Evolutionary conservation across 495 filamentous ascomycete genomes (phyloP).

Genomic region (Trichoderma orchidacearum): DNA sequence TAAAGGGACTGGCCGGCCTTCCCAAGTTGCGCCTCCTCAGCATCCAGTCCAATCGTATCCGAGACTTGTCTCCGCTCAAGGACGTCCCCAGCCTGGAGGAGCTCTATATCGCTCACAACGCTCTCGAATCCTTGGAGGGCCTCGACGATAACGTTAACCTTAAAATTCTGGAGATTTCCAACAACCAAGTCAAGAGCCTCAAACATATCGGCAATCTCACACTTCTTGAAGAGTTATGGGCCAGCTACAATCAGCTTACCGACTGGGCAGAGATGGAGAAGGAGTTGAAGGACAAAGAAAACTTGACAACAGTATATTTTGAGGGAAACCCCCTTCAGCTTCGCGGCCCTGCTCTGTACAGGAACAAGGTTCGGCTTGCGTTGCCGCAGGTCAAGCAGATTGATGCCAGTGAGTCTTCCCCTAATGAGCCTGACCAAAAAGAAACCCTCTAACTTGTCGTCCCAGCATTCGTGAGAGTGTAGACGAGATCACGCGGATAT

Average conservation of each 20-base stretch:
- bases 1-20: constrained; percentile 59
- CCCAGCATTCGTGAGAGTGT: constrained; percentile 22
- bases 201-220: constrained; percentile 53
- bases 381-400: constrained; percentile 84
- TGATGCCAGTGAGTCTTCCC: constrained; percentile 75
- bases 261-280: constrained; percentile 76
- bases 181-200: constrained; percentile 70
- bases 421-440: neutral
- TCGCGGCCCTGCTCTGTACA: constrained; percentile 60
- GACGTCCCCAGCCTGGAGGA: constrained; percentile 74
- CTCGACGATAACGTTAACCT: constrained; percentile 58
- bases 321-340: constrained; percentile 88
- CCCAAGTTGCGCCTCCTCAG: constrained; percentile 76
- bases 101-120: constrained; percentile 96
- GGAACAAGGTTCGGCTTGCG: constrained; percentile 83
- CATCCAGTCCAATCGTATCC: constrained; percentile 94
- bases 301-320: constrained; percentile 87
- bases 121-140: constrained; percentile 62
- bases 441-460: constrained; percentile 21
- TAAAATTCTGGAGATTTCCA: constrained; percentile 75
- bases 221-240: constrained; percentile 85
- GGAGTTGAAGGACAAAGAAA: constrained; percentile 61
- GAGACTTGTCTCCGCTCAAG: constrained; percentile 59
- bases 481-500: neutral
- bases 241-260: constrained; percentile 69